Conservation (phyloP, 768 basidiomycete species). For the Suillus sp. region DNA sequence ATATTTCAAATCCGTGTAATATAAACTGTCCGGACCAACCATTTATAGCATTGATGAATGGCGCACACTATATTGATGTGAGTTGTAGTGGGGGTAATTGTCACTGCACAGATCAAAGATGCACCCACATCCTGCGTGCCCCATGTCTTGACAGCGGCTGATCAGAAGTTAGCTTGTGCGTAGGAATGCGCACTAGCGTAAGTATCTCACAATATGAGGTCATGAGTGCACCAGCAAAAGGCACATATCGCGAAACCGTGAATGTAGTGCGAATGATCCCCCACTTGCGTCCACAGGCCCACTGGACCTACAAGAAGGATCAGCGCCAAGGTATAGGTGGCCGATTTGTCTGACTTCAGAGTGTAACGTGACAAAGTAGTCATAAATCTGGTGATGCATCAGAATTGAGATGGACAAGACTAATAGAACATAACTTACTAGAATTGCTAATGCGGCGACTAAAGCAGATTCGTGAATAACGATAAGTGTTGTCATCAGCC, state of each 20-base stretch:
- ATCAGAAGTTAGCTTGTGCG: not conserved
- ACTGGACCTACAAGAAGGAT: conserved; percentile 20
- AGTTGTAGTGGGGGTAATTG: not conserved
- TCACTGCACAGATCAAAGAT: not conserved
- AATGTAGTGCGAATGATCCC: conserved; percentile 7
- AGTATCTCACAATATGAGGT: conserved; percentile 3
- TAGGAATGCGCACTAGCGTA: not conserved
- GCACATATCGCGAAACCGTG: conserved; percentile 11
- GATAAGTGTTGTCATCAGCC: not conserved
- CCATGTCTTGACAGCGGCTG: not conserved
- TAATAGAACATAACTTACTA: not conserved
- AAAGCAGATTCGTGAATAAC: not conserved
- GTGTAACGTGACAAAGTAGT: conserved; percentile 2
- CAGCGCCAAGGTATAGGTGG: not conserved
- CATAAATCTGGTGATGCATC: not conserved
- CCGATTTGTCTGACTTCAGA: not conserved
- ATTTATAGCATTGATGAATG: not conserved
- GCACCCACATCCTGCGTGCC: not conserved
- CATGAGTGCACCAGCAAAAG: conserved; percentile 12
- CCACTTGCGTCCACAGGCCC: conserved; percentile 15
- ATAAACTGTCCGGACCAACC: not conserved
- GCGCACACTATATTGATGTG: not conserved
- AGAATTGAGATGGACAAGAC: not conserved
- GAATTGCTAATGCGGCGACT: not conserved
- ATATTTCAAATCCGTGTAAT: not conserved